Base-by-base conservation (phyloP, 345 rosid species). In the Balakata baccata region DNA sequence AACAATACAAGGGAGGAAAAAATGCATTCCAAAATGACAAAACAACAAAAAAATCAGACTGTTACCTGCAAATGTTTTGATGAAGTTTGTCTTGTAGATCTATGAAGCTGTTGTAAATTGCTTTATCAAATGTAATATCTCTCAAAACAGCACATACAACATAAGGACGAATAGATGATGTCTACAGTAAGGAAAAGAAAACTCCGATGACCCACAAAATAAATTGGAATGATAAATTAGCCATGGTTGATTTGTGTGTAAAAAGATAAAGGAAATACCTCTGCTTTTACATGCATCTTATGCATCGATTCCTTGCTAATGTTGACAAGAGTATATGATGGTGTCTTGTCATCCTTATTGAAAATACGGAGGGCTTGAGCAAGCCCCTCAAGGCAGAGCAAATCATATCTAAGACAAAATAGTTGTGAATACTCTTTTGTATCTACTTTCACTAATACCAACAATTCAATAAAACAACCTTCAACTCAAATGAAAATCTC, bases 51-150 rank as follows among this genome's bases (percentile, higher is more conserved):
- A 9, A 37, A 17, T 18, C 38, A 16, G 41, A 47, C 74, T 25
- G 75, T 65, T 88, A 91, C 99, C 98, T 82, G 84, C 97, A 95
- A 23, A 95, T 92, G 75, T 93, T 95, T 71, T 92, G 94, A 84
- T 92, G 98, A 63, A 95, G 89, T 88, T 91, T 95, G 61, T 95
- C 99, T 84, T 95, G 99, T 66, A 95, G 94, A 81, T 93, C 97
- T 59, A 92, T 92, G 77, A 95, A 95, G 85, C 99, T 95, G 77
- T 93, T 91, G 78, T 92, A 91, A 20, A 88, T 90, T 41, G 90
- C 93, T 82, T 95, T 93, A 70, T 92, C 90, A 79, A 95, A 91
- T 7, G 86, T 85, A 39, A 92, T 79, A 69, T 88, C 92, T 79
- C 99, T 88, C 75, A 95, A 79, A 82, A 92, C 90, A 76, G 94